These are phyloP conservation scores for Aspergillus biplanus DNA, from an alignment of 495 filamentous ascomycete genomes.

Conservation along the genomic window DNA sequence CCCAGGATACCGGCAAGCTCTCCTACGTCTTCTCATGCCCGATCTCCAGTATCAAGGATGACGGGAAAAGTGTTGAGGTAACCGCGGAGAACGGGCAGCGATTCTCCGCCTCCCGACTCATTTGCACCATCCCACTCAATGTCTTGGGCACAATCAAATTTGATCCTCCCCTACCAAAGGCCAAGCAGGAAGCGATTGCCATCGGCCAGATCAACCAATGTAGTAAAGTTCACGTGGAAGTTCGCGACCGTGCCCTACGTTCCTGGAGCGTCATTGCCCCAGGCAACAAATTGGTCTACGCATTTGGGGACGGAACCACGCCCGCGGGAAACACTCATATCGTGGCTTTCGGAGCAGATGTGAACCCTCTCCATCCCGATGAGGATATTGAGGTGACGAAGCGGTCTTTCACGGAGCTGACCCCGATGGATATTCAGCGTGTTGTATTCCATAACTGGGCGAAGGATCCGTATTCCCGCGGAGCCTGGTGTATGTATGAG, in stretches of 20 bases:
- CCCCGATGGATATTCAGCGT: too few relatives aligned
- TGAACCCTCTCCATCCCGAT: too few relatives aligned
- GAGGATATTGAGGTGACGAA: too few relatives aligned
- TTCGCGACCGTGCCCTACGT: conserved; percentile 9
- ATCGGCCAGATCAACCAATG: conserved; percentile 28
- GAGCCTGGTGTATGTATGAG: too few relatives aligned
- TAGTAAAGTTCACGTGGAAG: conserved; percentile 32
- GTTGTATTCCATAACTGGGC: too few relatives aligned
- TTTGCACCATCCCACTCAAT: conserved; percentile 33
- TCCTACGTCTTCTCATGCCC: conserved; percentile 29
- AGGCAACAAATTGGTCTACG: conserved; percentile 8
- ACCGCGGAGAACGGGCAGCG: background rate
- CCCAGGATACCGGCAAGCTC: conserved; percentile 24
- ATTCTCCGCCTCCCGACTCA: conserved; percentile 14
- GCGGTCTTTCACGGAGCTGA: too few relatives aligned
- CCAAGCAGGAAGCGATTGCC: conserved; percentile 24
- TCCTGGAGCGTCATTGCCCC: conserved; percentile 11
- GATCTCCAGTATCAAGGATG: conserved; percentile 26
- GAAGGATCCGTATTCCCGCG: too few relatives aligned
- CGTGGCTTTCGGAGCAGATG: too few relatives aligned
- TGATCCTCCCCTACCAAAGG: conserved; percentile 28
- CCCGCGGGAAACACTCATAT: conserved; percentile 9
- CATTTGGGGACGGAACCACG: conserved; percentile 17
- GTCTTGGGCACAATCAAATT: conserved; percentile 27
- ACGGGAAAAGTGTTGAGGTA: conserved; percentile 15